Base-by-base conservation (phyloP, 352 stramenopile genomes). In the Phytopythium vexans region DNA sequence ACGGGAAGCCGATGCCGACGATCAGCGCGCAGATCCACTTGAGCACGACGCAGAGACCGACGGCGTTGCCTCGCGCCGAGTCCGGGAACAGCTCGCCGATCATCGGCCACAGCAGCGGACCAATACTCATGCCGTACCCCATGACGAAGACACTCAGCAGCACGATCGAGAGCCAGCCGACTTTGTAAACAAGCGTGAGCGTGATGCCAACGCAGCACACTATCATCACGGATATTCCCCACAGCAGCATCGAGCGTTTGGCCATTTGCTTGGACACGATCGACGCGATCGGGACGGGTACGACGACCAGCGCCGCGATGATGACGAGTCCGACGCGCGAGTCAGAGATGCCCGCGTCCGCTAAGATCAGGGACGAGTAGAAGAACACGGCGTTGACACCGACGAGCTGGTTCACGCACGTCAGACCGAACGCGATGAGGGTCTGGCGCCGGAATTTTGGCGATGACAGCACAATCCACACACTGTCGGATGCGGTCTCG, bases 321-420 rank as follows among this genome's bases (percentile, higher is more conserved):
- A 88, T 78, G 35, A 82, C 52, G n/a, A 67, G 76, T 10, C 74
- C 77, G 6, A 69, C 33, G 21, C 77, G 77, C 12, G 64, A 63
- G 49, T 88, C 74, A 2, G 44, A 39, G 48, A 88, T 69, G 0
- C 77, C 77, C 6, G 73, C 73, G 33, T 73, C 62, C 31, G 67
- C 82, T 41, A 88, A 74, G 32, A 88, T 72, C 4, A 59, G 66
- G n/a, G 68, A 81, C 50, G 74, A 85, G 59, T 88, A 88, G 56
- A 77, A 76, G 60, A 85, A 85, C 14, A 86, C 70, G 16, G 72
- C 74, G 50, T 82, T 88, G 57, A 88, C 78, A 14, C 74, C 77
- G 6, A 74, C 77, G 40, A 88, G 66, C 52, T 86, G 77, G 52
- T 84, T 74, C n/a, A 68, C 62, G n/a, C 67, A 66, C 0, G 64